Conservation (phyloP, 1,284 basidiomycete species). For the Schizopora paradoxa region DNA sequence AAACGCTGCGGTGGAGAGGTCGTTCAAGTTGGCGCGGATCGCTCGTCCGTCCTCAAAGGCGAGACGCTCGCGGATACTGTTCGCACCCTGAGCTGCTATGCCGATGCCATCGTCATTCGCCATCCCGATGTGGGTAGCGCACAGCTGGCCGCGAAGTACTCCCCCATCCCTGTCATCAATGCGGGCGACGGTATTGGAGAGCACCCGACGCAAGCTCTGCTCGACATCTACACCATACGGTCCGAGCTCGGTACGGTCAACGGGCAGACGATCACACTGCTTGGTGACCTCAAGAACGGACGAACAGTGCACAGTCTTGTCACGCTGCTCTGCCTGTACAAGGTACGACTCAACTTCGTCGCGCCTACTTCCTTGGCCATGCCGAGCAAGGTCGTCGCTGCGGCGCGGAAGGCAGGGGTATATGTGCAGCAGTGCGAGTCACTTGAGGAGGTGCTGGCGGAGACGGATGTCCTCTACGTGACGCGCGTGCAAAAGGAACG, state of each 20-base stretch:
- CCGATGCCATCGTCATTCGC: slow-evolving; percentile 91
- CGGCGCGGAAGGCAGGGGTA: slow-evolving; percentile 80
- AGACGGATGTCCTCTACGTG: slow-evolving; percentile 97
- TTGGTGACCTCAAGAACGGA: slow-evolving; percentile 98
- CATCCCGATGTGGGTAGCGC: slow-evolving; percentile 93
- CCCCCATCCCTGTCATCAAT: slow-evolving; percentile 93
- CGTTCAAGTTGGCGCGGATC: slow-evolving; percentile 76
- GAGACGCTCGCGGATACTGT: slow-evolving; percentile 94
- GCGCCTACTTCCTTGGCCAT: slow-evolving; percentile 87
- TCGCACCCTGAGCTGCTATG: slow-evolving; percentile 93
- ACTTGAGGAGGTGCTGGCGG: slow-evolving; percentile 84
- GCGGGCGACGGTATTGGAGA: slow-evolving; percentile 97
- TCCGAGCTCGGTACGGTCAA: slow-evolving; percentile 98
- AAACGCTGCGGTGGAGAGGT: slow-evolving; percentile 96
- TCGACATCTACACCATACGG: slow-evolving; percentile 97
- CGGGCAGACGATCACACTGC: slow-evolving; percentile 88
- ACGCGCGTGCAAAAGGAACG: slow-evolving; percentile 96
- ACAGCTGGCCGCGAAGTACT: slow-evolving; percentile 89
- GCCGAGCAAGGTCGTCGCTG: slow-evolving; percentile 83
- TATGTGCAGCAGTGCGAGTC: slow-evolving; percentile 77
- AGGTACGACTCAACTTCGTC: slow-evolving; percentile 94
- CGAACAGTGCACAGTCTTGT: slow-evolving; percentile 97
- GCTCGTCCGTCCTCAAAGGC: slow-evolving; percentile 90
- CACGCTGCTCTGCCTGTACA: slow-evolving; percentile 88
- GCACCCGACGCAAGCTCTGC: slow-evolving; percentile 94